A percentile compares a stretch with the other conserved stretches of the same genome.
These are phyloP conservation scores for Paxillus ammoniavirescens DNA, from an alignment of 768 basidiomycete species.

Conservation along the genomic window DNA sequence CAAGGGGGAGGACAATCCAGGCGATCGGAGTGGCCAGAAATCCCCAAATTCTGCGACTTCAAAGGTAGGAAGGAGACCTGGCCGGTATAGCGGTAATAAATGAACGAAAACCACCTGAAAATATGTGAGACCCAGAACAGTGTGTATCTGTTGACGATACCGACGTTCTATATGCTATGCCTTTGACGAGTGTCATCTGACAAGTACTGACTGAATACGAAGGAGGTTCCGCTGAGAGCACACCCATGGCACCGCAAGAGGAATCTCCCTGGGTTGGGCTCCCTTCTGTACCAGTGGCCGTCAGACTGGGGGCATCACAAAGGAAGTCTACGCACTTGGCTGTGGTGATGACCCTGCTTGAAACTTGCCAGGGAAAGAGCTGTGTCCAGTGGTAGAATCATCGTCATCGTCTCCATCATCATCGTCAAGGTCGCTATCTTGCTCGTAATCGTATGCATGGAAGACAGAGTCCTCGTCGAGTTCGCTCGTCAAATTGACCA, in stretches of 20 bases:
- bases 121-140: background rate
- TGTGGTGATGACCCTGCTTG: constrained; percentile 1
- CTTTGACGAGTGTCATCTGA: constrained; percentile 29
- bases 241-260: background rate
- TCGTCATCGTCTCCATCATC: constrained; percentile 11
- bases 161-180: constrained; percentile 28
- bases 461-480: constrained; percentile 18
- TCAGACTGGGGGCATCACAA: background rate
- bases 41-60: constrained; percentile 12
- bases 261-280: background rate
- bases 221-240: constrained; percentile 8
- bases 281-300: background rate
- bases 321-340: background rate
- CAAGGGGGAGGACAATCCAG: constrained; percentile 12
- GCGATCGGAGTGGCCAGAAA: background rate
- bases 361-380: background rate
- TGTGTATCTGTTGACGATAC: background rate
- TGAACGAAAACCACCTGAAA: constrained; percentile 26
- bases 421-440: constrained; percentile 30
- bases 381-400: too few species aligned
- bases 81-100: constrained; percentile 32
- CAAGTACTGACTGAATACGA: constrained; percentile 21
- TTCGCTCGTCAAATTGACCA: constrained; percentile 23
- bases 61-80: constrained; percentile 24
- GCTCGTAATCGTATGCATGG: constrained; percentile 27